Evolutionary conservation across 495 filamentous ascomycete species (phyloP), one percentile per base, ranked within the genome.

Genomic region (Aspergillus homomorphus): DNA sequence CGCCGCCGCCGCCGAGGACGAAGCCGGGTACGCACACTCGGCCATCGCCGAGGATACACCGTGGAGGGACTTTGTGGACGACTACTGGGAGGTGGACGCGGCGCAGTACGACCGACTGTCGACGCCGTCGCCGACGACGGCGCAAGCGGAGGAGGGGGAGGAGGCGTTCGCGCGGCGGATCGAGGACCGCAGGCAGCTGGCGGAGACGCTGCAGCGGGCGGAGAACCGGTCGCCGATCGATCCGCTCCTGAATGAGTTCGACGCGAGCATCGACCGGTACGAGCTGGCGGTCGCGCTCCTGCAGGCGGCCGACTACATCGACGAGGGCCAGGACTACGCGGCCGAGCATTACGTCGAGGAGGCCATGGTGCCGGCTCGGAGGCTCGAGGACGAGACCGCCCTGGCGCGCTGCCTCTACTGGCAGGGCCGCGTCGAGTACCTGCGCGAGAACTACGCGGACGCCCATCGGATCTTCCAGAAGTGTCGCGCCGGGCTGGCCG

Each of bases 381-480:
- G 22, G 10, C 15, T 46, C 7, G 45, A 19, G 18, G 18, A 60
- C 1, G 45, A 48, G 10, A n/a, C 51, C 1, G n/a, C 54, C 6
- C n/a, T 51, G 23, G 55, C 56, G 14, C 61, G 30, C 18, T 67
- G 65, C 22, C 18, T 53, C 12, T 68, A 58, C 50, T 68, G 66
- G 66, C 22, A 59, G 18, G 66, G 66, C 4, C 56, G 56, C 6
- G 51, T 68, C 10, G 63, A 62, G 22, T 61, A 56, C 28, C 9
- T 28, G 7, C 57, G 50, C 2, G 57, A 53, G 7, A 58, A 57
- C 23, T 20, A 56, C 8, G 18, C 12, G 9, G 43, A 54, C 3
- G 65, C 63, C 8, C 51, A 62, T 30, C 10, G 20, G 14, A 43
- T 54, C 20, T 67, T 67, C 21, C 12, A 14, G 6, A 20, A 48